Evolutionary conservation across 805 yeast species (phyloP).

Genomic region (Lachancea fermentati): DNA sequence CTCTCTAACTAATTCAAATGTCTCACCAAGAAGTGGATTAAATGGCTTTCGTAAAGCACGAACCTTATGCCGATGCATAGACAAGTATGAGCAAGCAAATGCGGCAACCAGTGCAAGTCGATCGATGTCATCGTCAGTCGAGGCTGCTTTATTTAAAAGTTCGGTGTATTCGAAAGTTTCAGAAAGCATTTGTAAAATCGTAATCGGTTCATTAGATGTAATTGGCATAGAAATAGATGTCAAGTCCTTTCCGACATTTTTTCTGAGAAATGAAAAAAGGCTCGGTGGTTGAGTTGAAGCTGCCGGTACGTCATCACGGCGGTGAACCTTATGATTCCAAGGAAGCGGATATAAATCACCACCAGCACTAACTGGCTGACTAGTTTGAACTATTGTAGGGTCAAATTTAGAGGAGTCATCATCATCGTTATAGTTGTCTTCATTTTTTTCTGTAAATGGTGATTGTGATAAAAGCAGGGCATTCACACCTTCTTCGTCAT

Average conservation of each 20-base stretch:
- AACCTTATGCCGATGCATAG: conserved; percentile 66
- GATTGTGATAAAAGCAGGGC: conserved; percentile 6
- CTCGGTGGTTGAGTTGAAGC: conserved; percentile 74
- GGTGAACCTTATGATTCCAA: conserved; percentile 33
- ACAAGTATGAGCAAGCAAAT: conserved; percentile 72
- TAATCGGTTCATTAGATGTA: conserved; percentile 84
- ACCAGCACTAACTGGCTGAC: conserved; percentile 5
- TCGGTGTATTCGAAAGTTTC: conserved; percentile 76
- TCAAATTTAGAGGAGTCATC: conserved; percentile 8
- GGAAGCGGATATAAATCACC: conserved; percentile 67
- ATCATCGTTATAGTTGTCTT: conserved; percentile 2
- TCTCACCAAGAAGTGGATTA: conserved; percentile 91
- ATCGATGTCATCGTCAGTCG: conserved; percentile 47
- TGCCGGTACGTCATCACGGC: conserved; percentile 55
- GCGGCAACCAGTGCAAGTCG: conserved; percentile 61
- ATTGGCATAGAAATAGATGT: conserved; percentile 89
- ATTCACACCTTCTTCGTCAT: conserved; percentile 28
- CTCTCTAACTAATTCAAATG: conserved; percentile 83
- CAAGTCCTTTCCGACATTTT: conserved; percentile 89
- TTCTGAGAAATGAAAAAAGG: conserved; percentile 68
- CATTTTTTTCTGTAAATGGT: conserved; percentile 1
- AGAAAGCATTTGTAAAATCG: conserved; percentile 71
- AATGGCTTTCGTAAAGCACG: conserved; percentile 86
- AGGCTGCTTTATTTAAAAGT: conserved; percentile 56
- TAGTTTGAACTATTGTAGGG: conserved; percentile 3